Evolutionary conservation across 768 basidiomycete species (phyloP).

Genomic region (Leucocoprinus birnbaumii): DNA sequence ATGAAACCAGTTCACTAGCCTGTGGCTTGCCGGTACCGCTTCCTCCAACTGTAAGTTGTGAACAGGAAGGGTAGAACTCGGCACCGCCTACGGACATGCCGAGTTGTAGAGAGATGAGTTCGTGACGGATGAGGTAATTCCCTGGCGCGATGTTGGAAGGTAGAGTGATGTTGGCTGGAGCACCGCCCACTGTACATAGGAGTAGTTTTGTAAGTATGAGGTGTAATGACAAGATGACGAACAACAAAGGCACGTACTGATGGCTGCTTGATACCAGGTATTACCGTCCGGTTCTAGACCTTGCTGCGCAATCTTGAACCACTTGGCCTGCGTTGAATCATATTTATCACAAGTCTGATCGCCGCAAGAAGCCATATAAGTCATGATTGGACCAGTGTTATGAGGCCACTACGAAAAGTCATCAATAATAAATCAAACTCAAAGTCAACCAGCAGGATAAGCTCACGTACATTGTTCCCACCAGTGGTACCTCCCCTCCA

Average conservation of each 20-base stretch:
- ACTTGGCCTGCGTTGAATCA: constrained; percentile 53
- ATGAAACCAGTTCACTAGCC: constrained; percentile 48
- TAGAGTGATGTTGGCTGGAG: constrained; percentile 36
- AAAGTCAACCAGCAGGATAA: not conserved
- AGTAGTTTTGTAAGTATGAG: not conserved
- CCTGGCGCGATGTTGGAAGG: constrained; percentile 58
- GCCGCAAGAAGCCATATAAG: constrained; percentile 70
- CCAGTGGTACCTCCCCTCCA: constrained; percentile 54
- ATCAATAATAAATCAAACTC: not conserved
- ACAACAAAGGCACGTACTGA: constrained; percentile 37
- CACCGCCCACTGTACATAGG: constrained; percentile 32
- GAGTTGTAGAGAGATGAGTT: constrained; percentile 77
- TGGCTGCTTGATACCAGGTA: constrained; percentile 54
- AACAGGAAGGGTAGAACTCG: constrained; percentile 80
- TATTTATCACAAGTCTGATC: constrained; percentile 55
- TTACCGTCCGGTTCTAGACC: constrained; percentile 36
- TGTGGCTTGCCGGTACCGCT: constrained; percentile 46
- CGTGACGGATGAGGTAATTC: constrained; percentile 74
- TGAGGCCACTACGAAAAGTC: constrained; percentile 39
- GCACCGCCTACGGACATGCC: constrained; percentile 56
- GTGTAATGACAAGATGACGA: not conserved
- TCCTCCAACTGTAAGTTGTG: constrained; percentile 54
- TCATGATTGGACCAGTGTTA: constrained; percentile 66
- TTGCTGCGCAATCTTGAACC: constrained; percentile 76
- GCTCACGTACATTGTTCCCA: constrained; percentile 22